These are phyloP conservation scores for Clitoria ternatea DNA, from an alignment of 306 rosid species.

Conservation along the genomic window DNA sequence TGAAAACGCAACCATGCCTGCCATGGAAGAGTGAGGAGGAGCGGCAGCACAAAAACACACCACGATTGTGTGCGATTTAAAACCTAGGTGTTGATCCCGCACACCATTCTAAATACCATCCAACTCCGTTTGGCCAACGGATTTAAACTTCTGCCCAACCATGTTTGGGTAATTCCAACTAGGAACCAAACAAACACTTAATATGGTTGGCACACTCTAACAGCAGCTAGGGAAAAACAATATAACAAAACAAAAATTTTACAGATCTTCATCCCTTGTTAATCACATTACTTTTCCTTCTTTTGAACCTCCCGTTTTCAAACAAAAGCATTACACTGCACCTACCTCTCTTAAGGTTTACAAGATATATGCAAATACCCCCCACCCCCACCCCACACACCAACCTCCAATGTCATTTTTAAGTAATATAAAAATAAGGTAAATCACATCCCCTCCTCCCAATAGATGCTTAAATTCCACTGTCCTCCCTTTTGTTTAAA, in stretches of 20 bases:
- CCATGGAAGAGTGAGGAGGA: too few species aligned
- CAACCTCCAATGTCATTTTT: background rate
- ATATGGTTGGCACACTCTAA: too few species aligned
- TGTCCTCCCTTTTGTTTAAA: background rate
- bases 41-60: too few species aligned
- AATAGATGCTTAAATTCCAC: background rate
- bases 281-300: background rate
- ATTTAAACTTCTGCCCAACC: too few species aligned
- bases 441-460: background rate
- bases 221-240: background rate
- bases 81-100: too few species aligned
- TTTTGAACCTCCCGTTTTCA: background rate
- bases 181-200: too few species aligned
- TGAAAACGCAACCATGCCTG: too few species aligned
- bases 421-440: background rate
- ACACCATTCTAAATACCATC: too few species aligned
- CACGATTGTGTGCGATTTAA: too few species aligned
- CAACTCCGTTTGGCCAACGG: too few species aligned
- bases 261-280: background rate
- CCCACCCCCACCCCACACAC: too few species aligned
- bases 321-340: background rate
- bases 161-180: too few species aligned
- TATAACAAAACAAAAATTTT: background rate
- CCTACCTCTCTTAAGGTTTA: background rate
- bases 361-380: background rate